Evolutionary conservation across 495 filamentous ascomycete genomes (phyloP).

Genomic region (Penicillium ucsense): DNA sequence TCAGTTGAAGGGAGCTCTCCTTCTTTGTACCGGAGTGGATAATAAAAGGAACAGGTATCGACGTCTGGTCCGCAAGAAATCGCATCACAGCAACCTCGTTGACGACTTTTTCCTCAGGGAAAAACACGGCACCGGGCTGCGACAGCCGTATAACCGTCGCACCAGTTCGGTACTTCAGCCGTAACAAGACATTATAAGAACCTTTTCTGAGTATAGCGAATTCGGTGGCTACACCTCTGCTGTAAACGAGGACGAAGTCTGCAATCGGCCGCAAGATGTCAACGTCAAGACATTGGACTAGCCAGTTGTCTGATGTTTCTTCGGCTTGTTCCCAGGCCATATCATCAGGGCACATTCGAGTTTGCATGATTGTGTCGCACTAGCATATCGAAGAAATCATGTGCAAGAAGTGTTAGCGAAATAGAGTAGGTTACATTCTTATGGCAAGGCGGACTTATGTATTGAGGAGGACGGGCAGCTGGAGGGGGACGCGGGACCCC

Average conservation of each 20-base stretch:
- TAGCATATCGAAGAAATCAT: too few relatives aligned
- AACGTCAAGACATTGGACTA: conserved; percentile 5
- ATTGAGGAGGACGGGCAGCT: too few relatives aligned
- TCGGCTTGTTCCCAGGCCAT: conserved; percentile 13
- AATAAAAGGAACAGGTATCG: conserved; percentile 27
- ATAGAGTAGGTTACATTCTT: too few relatives aligned
- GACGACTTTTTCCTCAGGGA: conserved; percentile 28
- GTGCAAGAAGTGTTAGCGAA: too few relatives aligned
- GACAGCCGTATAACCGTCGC: conserved; percentile 7
- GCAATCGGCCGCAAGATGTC: conserved; percentile 3
- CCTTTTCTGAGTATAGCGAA: conserved; percentile 7
- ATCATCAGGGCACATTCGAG: conserved; percentile 9
- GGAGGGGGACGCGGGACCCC: too few relatives aligned
- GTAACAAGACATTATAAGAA: conserved; percentile 8
- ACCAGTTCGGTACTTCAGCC: conserved; percentile 3
- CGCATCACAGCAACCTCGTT: conserved; percentile 36
- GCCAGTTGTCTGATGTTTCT: conserved; percentile 7
- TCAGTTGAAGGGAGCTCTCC: conserved; percentile 16
- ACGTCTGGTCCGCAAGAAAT: conserved; percentile 27
- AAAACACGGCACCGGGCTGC: conserved; percentile 9
- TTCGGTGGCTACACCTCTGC: background rate
- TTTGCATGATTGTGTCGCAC: conserved; percentile 1
- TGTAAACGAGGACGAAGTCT: conserved; percentile 4
- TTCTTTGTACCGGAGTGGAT: conserved; percentile 21
- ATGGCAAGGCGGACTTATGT: too few relatives aligned